phyloP scores from a whole-genome alignment of 139 green algal species.

The Coelastrella sp. region DNA sequence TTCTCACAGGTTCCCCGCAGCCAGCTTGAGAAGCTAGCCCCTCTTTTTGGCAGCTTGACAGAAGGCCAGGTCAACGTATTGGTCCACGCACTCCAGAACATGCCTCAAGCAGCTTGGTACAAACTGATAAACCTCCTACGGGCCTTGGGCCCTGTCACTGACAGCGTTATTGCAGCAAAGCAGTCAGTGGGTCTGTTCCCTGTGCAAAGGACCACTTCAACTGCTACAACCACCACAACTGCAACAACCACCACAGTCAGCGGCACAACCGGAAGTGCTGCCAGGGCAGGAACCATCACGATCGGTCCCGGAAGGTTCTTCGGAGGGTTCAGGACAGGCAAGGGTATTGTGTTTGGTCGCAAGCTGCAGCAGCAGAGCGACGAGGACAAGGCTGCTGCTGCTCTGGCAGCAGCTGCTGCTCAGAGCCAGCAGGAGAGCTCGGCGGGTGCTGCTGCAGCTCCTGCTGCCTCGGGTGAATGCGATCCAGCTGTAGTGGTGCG shows the following conservation, averaged over 20 bases:
- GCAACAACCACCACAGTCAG: neutral
- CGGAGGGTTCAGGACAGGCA: neutral
- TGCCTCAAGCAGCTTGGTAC: neutral
- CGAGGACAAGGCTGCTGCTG: neutral
- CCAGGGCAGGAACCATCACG: too few relatives aligned
- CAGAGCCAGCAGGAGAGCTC: neutral
- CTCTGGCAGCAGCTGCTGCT: slow-evolving; percentile 9
- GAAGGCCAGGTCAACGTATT: slow-evolving; percentile 30
- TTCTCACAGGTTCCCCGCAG: slow-evolving; percentile 5
- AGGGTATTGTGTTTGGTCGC: neutral
- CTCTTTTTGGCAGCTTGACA: slow-evolving; percentile 9
- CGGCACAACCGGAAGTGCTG: neutral
- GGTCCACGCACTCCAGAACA: neutral
- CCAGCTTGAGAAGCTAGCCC: slow-evolving; percentile 13
- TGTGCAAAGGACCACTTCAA: too few relatives aligned
- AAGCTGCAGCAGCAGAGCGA: slow-evolving; percentile 9
- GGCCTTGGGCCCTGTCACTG: slow-evolving; percentile 16
- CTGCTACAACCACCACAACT: neutral
- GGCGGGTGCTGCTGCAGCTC: too few relatives aligned
- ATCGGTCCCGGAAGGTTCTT: neutral
- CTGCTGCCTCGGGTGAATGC: too few relatives aligned
- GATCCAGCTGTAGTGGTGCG: too few relatives aligned
- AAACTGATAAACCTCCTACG: neutral
- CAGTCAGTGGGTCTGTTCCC: neutral
- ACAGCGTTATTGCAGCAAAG: neutral